Conservation (phyloP, 2,329 filamentous ascomycete species). For the Onygenales sp. region DNA sequence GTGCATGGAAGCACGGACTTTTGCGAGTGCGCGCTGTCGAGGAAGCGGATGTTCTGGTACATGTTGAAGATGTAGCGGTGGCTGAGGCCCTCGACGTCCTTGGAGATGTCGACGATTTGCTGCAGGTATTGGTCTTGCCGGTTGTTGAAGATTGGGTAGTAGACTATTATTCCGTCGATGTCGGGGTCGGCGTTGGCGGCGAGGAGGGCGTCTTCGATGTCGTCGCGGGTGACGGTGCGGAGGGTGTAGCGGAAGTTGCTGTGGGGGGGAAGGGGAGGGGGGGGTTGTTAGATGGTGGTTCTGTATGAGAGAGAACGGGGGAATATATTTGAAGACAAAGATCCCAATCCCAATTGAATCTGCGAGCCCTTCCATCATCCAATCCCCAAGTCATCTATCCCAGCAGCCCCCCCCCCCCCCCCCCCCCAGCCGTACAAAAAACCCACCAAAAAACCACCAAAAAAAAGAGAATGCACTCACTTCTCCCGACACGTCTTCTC, state of each 20-base stretch:
- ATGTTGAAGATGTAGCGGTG: constrained; percentile 97
- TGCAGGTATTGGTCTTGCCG: constrained; percentile 91
- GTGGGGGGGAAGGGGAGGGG: constrained; percentile 2
- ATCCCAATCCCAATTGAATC: too few relatives aligned
- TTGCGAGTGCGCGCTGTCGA: constrained; percentile 57
- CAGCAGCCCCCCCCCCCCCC: neutral
- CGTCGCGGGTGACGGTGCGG: constrained; percentile 72
- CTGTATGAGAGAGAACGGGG: neutral
- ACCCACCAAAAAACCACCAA: constrained; percentile 4
- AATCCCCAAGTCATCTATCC: neutral
- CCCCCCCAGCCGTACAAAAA: constrained; percentile 1
- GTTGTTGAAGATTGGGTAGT: constrained; percentile 94
- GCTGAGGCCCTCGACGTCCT: constrained; percentile 92
- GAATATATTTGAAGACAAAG: too few relatives aligned
- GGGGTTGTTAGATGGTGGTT: neutral
- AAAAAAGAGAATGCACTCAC: constrained; percentile 47
- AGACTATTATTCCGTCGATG: constrained; percentile 89
- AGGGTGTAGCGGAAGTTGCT: constrained; percentile 88
- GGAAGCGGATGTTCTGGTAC: constrained; percentile 96
- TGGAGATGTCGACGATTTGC: constrained; percentile 78
- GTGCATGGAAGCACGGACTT: constrained; percentile 96
- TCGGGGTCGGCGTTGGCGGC: constrained; percentile 67
- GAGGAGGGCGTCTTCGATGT: constrained; percentile 80
- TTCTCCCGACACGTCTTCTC: constrained; percentile 94
- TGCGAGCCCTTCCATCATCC: neutral